These are phyloP conservation scores for Candida yuanshanica DNA, from an alignment of 805 yeast genomes.

Conservation along the genomic window DNA sequence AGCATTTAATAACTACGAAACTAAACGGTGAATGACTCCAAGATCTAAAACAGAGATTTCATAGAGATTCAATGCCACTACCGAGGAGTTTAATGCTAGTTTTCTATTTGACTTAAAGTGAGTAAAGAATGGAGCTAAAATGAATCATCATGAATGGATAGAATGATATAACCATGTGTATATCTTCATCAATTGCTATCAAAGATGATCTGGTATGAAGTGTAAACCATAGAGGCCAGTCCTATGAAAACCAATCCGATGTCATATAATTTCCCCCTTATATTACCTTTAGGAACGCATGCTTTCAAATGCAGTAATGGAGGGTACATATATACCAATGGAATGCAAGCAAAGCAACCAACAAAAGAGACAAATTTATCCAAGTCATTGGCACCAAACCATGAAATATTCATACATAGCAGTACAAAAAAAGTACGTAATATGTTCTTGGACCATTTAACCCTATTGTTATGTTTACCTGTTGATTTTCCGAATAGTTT, in stretches of 20 bases:
- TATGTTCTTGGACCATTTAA: conserved; percentile 65
- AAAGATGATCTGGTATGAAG: conserved; percentile 52
- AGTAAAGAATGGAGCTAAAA: too few relatives aligned
- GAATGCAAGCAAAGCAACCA: conserved; percentile 82
- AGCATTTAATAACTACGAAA: too few relatives aligned
- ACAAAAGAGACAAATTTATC: conserved; percentile 75
- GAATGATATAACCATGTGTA: background rate
- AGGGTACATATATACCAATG: conserved; percentile 81
- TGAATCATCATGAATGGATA: background rate
- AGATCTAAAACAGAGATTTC: too few relatives aligned
- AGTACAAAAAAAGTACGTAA: conserved; percentile 51
- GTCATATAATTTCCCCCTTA: conserved; percentile 39
- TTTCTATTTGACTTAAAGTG: too few relatives aligned
- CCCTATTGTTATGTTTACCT: conserved; percentile 47
- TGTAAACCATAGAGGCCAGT: conserved; percentile 55
- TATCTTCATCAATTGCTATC: conserved; percentile 3
- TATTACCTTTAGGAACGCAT: conserved; percentile 20
- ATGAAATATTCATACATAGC: conserved; percentile 52
- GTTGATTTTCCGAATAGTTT: conserved; percentile 41
- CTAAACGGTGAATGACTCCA: too few relatives aligned
- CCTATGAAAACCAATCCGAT: conserved; percentile 49
- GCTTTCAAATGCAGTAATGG: conserved; percentile 66
- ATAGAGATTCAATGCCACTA: too few relatives aligned
- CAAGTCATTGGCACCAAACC: conserved; percentile 60
- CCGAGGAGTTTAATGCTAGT: too few relatives aligned